Percentiles rank a stretch among this genome's conserved stretches.
Evolutionary conservation across 495 filamentous ascomycete species (phyloP).

Genomic region (Sordaria brevicollis): DNA sequence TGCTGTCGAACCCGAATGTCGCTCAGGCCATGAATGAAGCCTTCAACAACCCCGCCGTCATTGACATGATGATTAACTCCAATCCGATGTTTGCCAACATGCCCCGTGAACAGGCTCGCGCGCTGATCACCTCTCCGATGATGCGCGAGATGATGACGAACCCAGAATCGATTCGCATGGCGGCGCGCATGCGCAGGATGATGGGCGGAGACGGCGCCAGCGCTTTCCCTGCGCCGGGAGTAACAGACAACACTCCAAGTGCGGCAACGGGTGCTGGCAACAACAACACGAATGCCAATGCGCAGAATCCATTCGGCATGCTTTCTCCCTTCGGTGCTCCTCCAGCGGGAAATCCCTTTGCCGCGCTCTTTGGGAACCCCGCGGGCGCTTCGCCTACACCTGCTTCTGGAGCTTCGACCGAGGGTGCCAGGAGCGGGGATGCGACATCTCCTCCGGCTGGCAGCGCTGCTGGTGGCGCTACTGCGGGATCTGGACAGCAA

Average conservation of each 20-base stretch:
- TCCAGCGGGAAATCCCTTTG: slow-evolving; percentile 57
- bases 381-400: slow-evolving; percentile 3
- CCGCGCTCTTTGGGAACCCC: slow-evolving; percentile 48
- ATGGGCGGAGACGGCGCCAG: slow-evolving; percentile 45
- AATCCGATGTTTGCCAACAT: slow-evolving; percentile 83
- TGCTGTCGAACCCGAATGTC: slow-evolving; percentile 80
- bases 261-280: slow-evolving; percentile 12
- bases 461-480: slow-evolving; percentile 1
- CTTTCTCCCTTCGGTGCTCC: slow-evolving; percentile 20
- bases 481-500: slow-evolving; percentile 11
- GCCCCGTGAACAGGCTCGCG: slow-evolving; percentile 54
- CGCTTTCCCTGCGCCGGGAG: slow-evolving; percentile 79
- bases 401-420: not conserved
- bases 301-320: slow-evolving; percentile 30
- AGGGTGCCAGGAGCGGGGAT: not conserved
- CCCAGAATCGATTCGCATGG: slow-evolving; percentile 68
- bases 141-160: slow-evolving; percentile 96
- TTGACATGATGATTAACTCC: slow-evolving; percentile 83
- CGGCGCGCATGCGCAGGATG: slow-evolving; percentile 65
- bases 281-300: slow-evolving; percentile 11
- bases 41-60: slow-evolving; percentile 80
- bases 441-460: not conserved
- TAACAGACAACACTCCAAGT: slow-evolving; percentile 60
- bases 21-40: slow-evolving; percentile 83
- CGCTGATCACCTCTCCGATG: slow-evolving; percentile 74